Evolutionary conservation across 495 filamentous ascomycete species (phyloP).

Genomic region (Bombardia bombarda): DNA sequence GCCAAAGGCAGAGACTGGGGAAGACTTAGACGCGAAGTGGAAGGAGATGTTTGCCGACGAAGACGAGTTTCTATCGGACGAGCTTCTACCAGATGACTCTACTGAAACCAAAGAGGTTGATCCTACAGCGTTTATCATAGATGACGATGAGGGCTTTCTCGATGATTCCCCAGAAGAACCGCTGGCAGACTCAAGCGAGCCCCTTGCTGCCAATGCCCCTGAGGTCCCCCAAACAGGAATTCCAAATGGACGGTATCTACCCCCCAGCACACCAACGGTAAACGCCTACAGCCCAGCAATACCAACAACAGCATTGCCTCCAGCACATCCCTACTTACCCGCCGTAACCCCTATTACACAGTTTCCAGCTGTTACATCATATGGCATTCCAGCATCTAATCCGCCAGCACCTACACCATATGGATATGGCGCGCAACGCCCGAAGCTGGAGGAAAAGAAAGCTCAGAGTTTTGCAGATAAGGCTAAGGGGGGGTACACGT

Average conservation of each 20-base stretch:
- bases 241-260: conserved; percentile 29
- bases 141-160: conserved; percentile 63
- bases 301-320: conserved; percentile 14
- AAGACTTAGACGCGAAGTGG: conserved; percentile 74
- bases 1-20: conserved; percentile 14
- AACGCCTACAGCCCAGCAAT: conserved; percentile 17
- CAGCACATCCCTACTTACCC: conserved; percentile 29
- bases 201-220: conserved; percentile 5
- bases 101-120: conserved; percentile 35
- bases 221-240: not conserved
- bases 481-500: conserved; percentile 81
- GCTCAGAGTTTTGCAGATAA: conserved; percentile 81
- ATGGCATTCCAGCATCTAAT: conserved; percentile 25
- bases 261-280: conserved; percentile 11
- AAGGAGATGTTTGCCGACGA: conserved; percentile 72
- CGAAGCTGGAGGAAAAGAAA: conserved; percentile 39
- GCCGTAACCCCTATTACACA: conserved; percentile 14
- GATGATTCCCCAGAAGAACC: conserved; percentile 43
- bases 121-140: conserved; percentile 52
- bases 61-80: conserved; percentile 67
- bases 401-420: conserved; percentile 35
- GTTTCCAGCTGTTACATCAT: conserved; percentile 23
- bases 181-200: conserved; percentile 10
- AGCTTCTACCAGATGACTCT: conserved; percentile 40
- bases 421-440: conserved; percentile 33